Base-by-base conservation (phyloP, 495 filamentous ascomycete genomes). In the Platismatia glauca region DNA sequence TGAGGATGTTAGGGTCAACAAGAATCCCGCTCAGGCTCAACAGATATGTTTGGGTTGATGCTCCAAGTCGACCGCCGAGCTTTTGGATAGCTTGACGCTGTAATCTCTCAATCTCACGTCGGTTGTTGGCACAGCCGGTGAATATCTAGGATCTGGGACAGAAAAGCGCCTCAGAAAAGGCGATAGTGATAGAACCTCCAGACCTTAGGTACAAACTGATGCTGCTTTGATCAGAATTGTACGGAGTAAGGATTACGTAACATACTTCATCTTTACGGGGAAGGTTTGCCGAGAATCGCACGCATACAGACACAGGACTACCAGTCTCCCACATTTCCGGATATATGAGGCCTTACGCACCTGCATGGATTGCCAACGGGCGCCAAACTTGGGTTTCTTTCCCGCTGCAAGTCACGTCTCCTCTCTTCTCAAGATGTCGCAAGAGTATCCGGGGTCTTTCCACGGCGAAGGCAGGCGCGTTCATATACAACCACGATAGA, bases 401-500 rank as follows among this genome's bases (percentile, higher is more conserved):
- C 29, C 16, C 11, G 2, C 15, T 53, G 24, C 50, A 53, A 53
- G 1, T 7, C 15, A 16, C 5, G 6, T 2, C 0, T 5, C 0
- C 24, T 53, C 50, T 7, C 0, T 20, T 33, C 50, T 6, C 7
- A 53, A 27, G 1, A 20, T 5, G 13, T 20, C 6, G 6, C 27
- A 53, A 20, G 4, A 53, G 29, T 12, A 53, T 1, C 33, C 50
- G 50, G 0, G 0, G 27, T 7, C 29, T 53, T 9, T 53, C 50
- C 50, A 18, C 6, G 0, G 27, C 29, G 16, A 31, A 33, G 4
- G 27, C 27, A 33, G 15, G 2, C 27, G 15, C 7, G 27, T 53
- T 6, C 24, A 16, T 20, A 50, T 7, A 80, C 34, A 71, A 63
- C 9, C 81, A 84, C 60, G 65, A 75, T 3, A 58, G 66, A 31